phyloP scores from a whole-genome alignment of 139 green algal genomes.

The Tetratostichococcus sp. region DNA sequence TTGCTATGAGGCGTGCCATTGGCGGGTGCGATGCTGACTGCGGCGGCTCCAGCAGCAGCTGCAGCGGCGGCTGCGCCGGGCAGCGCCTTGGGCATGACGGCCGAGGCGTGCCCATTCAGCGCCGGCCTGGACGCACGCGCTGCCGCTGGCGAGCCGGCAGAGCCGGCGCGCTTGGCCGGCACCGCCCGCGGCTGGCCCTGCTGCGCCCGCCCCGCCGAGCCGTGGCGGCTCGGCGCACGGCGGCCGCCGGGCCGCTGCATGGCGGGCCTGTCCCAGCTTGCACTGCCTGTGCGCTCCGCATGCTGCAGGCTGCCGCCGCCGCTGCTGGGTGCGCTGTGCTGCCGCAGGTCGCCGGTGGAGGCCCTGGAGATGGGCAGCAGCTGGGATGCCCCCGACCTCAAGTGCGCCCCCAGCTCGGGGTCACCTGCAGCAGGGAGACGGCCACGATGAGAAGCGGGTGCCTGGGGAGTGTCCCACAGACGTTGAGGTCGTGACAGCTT shows the following conservation, averaged over 20 bases:
- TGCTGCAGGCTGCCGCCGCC: not conserved
- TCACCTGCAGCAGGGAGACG: too few species aligned
- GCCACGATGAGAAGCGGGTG: too few species aligned
- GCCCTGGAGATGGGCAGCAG: not conserved
- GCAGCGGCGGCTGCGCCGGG: too few species aligned
- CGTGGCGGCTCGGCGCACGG: constrained; percentile 1
- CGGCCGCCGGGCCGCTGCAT: not conserved
- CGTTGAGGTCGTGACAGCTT: too few species aligned
- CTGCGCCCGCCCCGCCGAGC: not conserved
- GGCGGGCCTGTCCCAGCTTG: not conserved
- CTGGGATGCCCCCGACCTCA: not conserved
- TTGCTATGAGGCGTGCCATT: not conserved
- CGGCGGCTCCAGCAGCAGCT: too few species aligned
- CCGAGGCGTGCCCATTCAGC: constrained; percentile 19
- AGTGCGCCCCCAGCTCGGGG: not conserved
- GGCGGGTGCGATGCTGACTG: too few species aligned
- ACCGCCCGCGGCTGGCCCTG: not conserved
- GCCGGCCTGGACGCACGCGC: not conserved
- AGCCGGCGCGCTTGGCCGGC: not conserved
- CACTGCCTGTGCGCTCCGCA: not conserved
- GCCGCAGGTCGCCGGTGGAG: not conserved
- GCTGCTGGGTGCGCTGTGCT: not conserved
- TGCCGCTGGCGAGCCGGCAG: too few species aligned
- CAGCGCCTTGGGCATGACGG: not conserved
- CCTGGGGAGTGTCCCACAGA: too few species aligned